phyloP scores from a whole-genome alignment of 2,329 filamentous ascomycete genomes.

The Metarhizium rileyi region DNA sequence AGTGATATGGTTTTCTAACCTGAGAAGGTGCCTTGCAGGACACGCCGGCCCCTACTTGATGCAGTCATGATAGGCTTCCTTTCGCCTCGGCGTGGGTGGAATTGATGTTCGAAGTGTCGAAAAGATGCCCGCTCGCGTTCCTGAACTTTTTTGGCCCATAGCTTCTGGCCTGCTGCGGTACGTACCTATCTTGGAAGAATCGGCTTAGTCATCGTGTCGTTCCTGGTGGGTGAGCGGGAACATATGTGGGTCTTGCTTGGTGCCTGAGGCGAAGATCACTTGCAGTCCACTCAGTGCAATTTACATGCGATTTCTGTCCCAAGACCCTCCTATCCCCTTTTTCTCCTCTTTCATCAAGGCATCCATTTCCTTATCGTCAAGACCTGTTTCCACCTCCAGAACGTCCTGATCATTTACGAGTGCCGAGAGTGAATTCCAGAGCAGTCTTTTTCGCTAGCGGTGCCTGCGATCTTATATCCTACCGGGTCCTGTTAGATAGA shows the following conservation, averaged over 20 bases:
- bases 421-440: slow-evolving; percentile 66
- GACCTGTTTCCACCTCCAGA: slow-evolving; percentile 56
- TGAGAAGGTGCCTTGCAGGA: slow-evolving; percentile 37
- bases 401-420: slow-evolving; percentile 82
- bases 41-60: slow-evolving; percentile 46
- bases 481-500: slow-evolving; percentile 97
- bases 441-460: slow-evolving; percentile 98
- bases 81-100: slow-evolving; percentile 9
- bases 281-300: slow-evolving; percentile 2
- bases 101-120: neutral
- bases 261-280: slow-evolving; percentile 18
- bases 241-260: too few species aligned
- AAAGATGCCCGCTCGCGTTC: slow-evolving; percentile 8
- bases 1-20: slow-evolving; percentile 28
- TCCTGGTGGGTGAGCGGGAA: too few species aligned
- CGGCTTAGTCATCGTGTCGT: neutral
- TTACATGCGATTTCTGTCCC: slow-evolving; percentile 10
- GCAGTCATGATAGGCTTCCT: slow-evolving; percentile 33
- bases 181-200: neutral
- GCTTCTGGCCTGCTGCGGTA: neutral
- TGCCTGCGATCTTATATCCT: slow-evolving; percentile 57
- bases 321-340: slow-evolving; percentile 15
- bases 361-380: slow-evolving; percentile 93
- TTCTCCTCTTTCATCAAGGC: slow-evolving; percentile 43
- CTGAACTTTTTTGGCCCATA: slow-evolving; percentile 15